A percentile compares a stretch with the other conserved stretches of the same genome.
Conservation (phyloP, 768 basidiomycete species). For the Porphyrellus cyaneotinctus region DNA sequence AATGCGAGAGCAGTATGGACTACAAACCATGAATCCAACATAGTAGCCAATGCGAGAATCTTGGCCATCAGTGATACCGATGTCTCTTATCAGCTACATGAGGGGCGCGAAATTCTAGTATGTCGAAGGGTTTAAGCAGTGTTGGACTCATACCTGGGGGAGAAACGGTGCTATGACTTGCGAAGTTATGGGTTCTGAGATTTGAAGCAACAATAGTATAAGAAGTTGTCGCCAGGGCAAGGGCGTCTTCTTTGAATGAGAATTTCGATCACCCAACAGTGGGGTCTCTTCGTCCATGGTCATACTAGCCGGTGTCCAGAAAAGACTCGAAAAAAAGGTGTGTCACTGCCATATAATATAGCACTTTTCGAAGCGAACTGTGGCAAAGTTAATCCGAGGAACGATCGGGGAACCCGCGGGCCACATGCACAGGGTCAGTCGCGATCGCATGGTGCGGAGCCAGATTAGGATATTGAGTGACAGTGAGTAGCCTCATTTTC, state of each 20-base stretch:
- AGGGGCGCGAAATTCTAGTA: conserved; percentile 19
- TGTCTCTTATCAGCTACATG: too few relatives aligned
- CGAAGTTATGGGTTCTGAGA: conserved; percentile 70
- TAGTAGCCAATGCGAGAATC: conserved; percentile 45
- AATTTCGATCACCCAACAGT: conserved; percentile 33
- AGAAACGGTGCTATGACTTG: conserved; percentile 74
- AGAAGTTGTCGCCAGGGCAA: conserved; percentile 69
- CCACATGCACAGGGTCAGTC: too few relatives aligned
- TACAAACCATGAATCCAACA: conserved; percentile 44
- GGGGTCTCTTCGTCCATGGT: conserved; percentile 58
- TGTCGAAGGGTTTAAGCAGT: background rate
- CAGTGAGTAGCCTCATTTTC: too few relatives aligned
- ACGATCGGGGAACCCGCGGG: too few relatives aligned
- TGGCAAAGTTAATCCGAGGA: too few relatives aligned
- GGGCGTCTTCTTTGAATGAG: too few relatives aligned
- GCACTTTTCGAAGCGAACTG: too few relatives aligned
- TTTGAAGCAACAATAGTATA: conserved; percentile 64
- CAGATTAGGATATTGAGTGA: too few relatives aligned
- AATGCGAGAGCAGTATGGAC: background rate
- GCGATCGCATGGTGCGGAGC: too few relatives aligned
- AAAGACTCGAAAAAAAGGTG: too few relatives aligned
- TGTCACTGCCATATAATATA: too few relatives aligned
- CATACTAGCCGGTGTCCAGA: too few relatives aligned
- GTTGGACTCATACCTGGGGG: conserved; percentile 43
- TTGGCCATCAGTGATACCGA: conserved; percentile 22